Percentiles rank a stretch among this genome's conserved stretches.
Evolutionary conservation across 805 yeast species (phyloP).

Genomic region (Hanseniaspora pseudoguilliermondii): DNA sequence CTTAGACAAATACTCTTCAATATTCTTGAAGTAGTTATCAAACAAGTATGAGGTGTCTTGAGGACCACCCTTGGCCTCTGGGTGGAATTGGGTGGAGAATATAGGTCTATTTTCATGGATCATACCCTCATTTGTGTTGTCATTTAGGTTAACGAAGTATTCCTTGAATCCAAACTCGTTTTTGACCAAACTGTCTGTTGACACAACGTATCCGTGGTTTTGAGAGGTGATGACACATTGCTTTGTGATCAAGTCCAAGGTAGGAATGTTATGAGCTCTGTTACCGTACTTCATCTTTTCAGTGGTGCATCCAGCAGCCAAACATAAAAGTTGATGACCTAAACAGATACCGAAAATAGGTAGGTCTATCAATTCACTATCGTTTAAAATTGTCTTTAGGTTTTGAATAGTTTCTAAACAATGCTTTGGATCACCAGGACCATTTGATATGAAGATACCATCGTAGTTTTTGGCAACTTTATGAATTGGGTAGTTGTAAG

Average conservation of each 20-base stretch:
- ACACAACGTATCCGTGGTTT: constrained; percentile 97
- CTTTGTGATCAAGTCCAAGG: constrained; percentile 78
- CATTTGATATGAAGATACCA: constrained; percentile 88
- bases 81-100: constrained; percentile 96
- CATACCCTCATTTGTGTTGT: constrained; percentile 96
- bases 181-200: constrained; percentile 55
- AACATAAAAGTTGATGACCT: constrained; percentile 92
- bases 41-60: constrained; percentile 81
- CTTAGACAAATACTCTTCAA: constrained; percentile 38
- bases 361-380: constrained; percentile 39
- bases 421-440: constrained; percentile 96
- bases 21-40: constrained; percentile 71
- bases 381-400: constrained; percentile 57
- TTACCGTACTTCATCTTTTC: constrained; percentile 92
- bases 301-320: constrained; percentile 90
- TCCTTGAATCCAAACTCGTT: constrained; percentile 56
- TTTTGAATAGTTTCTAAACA: constrained; percentile 66
- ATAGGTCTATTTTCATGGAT: constrained; percentile 76
- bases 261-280: constrained; percentile 98
- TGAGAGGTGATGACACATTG: constrained; percentile 96
- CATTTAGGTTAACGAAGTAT: constrained; percentile 85
- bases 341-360: constrained; percentile 97
- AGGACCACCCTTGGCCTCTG: constrained; percentile 99
- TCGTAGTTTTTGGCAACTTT: constrained; percentile 84
- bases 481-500: constrained; percentile 87